Base-by-base conservation (phyloP, 768 basidiomycete genomes). In the Tricholoma hemisulphureum region DNA sequence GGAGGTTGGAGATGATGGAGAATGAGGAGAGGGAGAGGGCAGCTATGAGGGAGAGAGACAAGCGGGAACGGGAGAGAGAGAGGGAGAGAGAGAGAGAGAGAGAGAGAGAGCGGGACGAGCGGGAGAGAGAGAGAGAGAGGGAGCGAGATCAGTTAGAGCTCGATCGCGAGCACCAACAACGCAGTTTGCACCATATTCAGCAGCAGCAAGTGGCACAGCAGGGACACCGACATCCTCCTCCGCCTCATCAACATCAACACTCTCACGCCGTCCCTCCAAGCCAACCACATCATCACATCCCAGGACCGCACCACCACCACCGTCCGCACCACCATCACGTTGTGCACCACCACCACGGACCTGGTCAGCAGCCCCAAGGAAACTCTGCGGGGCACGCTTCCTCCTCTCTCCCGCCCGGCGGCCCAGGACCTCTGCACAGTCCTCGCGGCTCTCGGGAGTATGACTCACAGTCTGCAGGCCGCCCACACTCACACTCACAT, bases 281-380 rank as follows among this genome's bases (percentile, higher is more conserved):
- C 31, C 72, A 67, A 62, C 45, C 64, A 29, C 62, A 64, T 4
- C 75, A 75, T 56, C 71, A 77, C 53, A 62, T 65, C 4, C 65
- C 65, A 49, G 73, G 73, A 48, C 76, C 79, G 55, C 82, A 82
- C 58, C 83, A 76, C 60, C 81, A 78, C 53, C 77, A 76, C 24
- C 63, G 71, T 2, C 74, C 73, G n/a, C 81, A 81, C 51, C 83
- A 86, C 56, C 81, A 83, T 56, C 83, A 84, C 60, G 75, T 77
- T 57, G 65, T 77, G 6, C 78, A 76, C 57, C 76, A 75, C 56
- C 77, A 77, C 35, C 76, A 73, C 53, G 65, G 56, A 13, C 39
- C 65, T 41, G 57, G 63, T 34, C 73, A 62, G 29, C 48, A 8
- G 43, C 58, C 14, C 32, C 57, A 9, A 24, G 46, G 61, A 59